Conservation (phyloP, 2,329 filamentous ascomycete species). For the Fusarium newnesense region DNA sequence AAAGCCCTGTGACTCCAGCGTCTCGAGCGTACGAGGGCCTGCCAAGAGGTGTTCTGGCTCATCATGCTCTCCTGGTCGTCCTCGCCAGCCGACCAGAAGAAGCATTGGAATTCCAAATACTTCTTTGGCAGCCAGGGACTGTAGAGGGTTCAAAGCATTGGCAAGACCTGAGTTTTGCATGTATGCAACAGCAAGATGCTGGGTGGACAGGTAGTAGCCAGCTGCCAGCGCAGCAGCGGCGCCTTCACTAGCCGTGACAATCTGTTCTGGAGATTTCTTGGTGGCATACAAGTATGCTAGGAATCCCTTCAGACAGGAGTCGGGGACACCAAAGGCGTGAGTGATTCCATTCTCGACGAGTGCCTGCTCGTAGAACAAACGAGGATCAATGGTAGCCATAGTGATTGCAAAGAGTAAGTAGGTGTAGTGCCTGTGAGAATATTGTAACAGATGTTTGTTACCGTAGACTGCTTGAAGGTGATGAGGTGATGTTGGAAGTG, state of each 20-base stretch:
- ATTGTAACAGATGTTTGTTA: not conserved
- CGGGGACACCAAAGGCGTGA: not conserved
- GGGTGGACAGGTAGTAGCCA: not conserved
- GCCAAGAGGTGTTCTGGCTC: not conserved
- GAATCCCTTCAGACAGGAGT: not conserved
- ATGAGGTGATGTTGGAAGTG: not conserved
- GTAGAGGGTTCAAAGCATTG: constrained; percentile 10
- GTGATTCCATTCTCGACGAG: not conserved
- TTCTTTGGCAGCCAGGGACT: constrained; percentile 12
- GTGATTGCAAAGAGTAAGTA: not conserved
- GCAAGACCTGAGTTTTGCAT: not conserved
- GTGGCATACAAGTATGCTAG: not conserved
- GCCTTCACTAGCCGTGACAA: not conserved
- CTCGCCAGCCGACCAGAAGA: constrained; percentile 10
- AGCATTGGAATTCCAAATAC: constrained; percentile 18
- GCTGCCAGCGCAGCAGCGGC: not conserved
- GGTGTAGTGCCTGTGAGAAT: not conserved
- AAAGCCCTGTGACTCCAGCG: not conserved
- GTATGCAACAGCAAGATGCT: not conserved
- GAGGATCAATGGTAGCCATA: not conserved
- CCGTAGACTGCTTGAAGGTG: too few relatives aligned
- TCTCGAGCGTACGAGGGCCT: not conserved
- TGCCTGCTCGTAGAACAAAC: constrained; percentile 2
- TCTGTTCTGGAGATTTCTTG: not conserved
- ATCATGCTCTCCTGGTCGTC: constrained; percentile 3